Evolutionary conservation across 129 eudicot species (phyloP).

Genomic region (Chrysanthemum makinoi): DNA sequence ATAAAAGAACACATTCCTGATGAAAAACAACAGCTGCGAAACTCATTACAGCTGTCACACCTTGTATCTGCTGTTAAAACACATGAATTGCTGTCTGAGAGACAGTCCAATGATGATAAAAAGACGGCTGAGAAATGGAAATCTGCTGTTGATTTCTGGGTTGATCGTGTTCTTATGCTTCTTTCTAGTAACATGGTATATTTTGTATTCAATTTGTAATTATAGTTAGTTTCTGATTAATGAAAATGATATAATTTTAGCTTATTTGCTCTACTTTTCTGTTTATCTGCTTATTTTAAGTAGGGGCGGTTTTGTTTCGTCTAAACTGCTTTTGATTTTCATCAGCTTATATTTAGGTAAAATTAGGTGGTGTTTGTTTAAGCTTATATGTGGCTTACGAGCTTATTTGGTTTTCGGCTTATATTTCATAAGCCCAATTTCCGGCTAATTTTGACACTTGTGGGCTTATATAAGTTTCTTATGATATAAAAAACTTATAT

Average conservation of each 20-base stretch:
- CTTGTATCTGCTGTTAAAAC: conserved; percentile 55
- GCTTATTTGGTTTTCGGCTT: too few relatives aligned
- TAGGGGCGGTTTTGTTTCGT: too few relatives aligned
- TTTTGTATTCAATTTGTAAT: conserved; percentile 7
- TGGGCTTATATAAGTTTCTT: too few relatives aligned
- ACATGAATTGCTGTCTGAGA: conserved; percentile 61
- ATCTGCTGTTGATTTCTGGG: conserved; percentile 72
- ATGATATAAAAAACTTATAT: too few relatives aligned
- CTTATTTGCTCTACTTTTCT: not conserved
- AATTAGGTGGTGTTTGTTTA: too few relatives aligned
- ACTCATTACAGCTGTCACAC: conserved; percentile 44
- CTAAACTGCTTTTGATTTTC: too few relatives aligned
- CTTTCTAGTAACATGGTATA: conserved; percentile 57
- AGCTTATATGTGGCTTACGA: too few relatives aligned
- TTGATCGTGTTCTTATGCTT: conserved; percentile 55
- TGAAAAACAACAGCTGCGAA: conserved; percentile 56
- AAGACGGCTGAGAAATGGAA: conserved; percentile 49
- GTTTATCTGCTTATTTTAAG: too few relatives aligned
- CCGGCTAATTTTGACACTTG: too few relatives aligned
- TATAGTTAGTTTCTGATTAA: not conserved
- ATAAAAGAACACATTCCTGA: conserved; percentile 64
- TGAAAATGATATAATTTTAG: not conserved
- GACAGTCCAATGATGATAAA: conserved; percentile 29
- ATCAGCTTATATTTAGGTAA: too few relatives aligned
- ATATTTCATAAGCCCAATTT: too few relatives aligned